These are phyloP conservation scores for Amaranthus tricolor DNA, from an alignment of 179 eudicot species.

Conservation along the genomic window DNA sequence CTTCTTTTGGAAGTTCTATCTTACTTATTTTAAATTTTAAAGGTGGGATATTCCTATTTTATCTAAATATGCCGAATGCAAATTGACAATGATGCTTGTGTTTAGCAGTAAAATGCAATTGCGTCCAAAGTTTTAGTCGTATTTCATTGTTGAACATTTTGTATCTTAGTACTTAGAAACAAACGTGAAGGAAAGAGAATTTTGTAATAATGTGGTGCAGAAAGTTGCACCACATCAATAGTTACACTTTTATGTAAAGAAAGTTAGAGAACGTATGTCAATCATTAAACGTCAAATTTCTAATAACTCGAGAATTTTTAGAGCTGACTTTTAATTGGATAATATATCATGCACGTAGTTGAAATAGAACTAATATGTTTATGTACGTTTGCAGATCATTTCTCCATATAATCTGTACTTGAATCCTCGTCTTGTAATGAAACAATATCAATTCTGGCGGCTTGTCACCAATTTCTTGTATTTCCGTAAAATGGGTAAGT, in stretches of 20 bases:
- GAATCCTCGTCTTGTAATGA: conserved; percentile 82
- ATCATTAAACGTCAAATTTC: not conserved
- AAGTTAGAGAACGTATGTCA: not conserved
- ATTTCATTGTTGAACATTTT: not conserved
- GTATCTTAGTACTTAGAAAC: not conserved
- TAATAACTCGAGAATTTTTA: not conserved
- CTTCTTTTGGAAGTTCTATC: not conserved
- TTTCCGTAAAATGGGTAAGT: conserved; percentile 90
- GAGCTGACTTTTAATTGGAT: not conserved
- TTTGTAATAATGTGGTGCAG: not conserved
- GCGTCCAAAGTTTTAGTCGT: not conserved
- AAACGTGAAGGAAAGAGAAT: not conserved
- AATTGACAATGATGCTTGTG: not conserved
- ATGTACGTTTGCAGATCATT: conserved; percentile 61
- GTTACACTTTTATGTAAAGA: not conserved
- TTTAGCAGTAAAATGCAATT: not conserved
- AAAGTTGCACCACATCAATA: not conserved
- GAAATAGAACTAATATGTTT: conserved; percentile 5
- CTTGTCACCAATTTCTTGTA: conserved; percentile 87
- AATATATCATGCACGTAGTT: not conserved
- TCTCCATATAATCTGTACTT: conserved; percentile 81
- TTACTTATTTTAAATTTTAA: not conserved
- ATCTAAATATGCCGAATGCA: not conserved
- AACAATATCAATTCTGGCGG: conserved; percentile 94
- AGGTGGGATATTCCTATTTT: no score